Conservation (phyloP, 371 early-diverging fungal species). For the Mortierella sp. region DNA sequence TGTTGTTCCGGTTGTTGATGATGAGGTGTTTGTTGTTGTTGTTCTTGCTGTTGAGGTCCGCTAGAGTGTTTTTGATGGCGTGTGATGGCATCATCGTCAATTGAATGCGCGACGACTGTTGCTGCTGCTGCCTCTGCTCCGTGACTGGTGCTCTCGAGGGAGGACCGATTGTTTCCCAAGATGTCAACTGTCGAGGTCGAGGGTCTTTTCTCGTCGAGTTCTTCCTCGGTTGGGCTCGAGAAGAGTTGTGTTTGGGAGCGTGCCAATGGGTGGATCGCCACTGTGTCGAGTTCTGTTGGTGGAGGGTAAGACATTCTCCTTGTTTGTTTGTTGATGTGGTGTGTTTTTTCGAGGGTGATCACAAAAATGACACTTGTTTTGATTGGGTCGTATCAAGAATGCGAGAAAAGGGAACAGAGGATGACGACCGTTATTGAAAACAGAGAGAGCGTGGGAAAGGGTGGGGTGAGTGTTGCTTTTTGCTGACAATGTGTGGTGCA, state of each 20-base stretch:
- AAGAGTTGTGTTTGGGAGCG: neutral
- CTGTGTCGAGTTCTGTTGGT: constrained; percentile 2
- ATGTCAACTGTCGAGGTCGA: neutral
- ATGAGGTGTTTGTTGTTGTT: neutral
- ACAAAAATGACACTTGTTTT: neutral
- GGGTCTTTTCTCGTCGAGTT: neutral
- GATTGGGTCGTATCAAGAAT: neutral
- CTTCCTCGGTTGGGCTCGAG: neutral
- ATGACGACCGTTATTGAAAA: neutral
- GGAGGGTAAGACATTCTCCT: too few species aligned
- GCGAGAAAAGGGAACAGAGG: neutral
- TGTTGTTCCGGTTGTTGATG: neutral
- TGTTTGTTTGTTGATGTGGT: too few species aligned
- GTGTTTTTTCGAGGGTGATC: neutral
- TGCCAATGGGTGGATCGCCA: neutral
- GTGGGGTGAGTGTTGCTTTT: neutral
- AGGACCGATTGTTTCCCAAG: neutral
- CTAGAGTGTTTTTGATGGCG: constrained; percentile 18
- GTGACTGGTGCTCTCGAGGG: neutral
- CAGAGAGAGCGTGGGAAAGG: neutral
- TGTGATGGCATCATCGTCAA: constrained; percentile 48
- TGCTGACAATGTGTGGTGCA: neutral
- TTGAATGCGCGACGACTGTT: neutral
- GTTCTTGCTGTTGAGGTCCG: neutral
- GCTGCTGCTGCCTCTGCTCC: neutral